Conservation (phyloP, 805 yeast genomes). For the Candida jianshihensis region DNA sequence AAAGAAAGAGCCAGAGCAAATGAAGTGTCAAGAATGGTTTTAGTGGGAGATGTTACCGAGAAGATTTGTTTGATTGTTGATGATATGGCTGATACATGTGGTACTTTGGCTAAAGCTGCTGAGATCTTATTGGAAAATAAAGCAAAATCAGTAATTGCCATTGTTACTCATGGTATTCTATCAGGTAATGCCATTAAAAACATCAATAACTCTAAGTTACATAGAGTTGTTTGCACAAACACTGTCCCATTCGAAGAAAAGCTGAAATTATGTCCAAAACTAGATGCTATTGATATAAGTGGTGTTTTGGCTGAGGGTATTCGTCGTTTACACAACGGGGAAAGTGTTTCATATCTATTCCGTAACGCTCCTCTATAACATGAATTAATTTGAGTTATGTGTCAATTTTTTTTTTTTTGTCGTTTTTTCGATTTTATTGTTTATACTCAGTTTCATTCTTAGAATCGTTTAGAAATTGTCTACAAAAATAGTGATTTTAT, state of each 20-base stretch:
- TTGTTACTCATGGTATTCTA: constrained; percentile 76
- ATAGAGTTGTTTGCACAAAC: constrained; percentile 70
- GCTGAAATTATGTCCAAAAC: constrained; percentile 47
- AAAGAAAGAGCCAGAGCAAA: constrained; percentile 80
- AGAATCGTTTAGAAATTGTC: too few species aligned
- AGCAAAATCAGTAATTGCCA: constrained; percentile 70
- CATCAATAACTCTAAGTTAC: constrained; percentile 60
- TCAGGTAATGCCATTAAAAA: constrained; percentile 70
- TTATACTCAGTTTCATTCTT: not conserved
- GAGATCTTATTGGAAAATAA: constrained; percentile 62
- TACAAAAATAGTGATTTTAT: too few species aligned
- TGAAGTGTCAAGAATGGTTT: constrained; percentile 77
- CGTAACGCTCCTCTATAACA: constrained; percentile 48
- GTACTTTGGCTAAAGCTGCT: constrained; percentile 78
- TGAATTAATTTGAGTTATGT: not conserved
- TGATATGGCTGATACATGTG: constrained; percentile 90
- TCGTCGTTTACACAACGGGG: constrained; percentile 83
- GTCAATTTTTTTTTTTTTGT: not conserved
- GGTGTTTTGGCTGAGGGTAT: constrained; percentile 76
- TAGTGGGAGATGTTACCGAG: constrained; percentile 77
- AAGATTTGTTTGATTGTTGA: constrained; percentile 75
- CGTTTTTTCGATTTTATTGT: not conserved
- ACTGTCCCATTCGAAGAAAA: constrained; percentile 73
- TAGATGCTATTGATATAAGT: constrained; percentile 65
- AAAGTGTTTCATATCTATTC: constrained; percentile 73